Percentiles rank a stretch among this genome's conserved stretches.
phyloP scores from a whole-genome alignment of 768 basidiomycete species.

The Boletus insuetus region DNA sequence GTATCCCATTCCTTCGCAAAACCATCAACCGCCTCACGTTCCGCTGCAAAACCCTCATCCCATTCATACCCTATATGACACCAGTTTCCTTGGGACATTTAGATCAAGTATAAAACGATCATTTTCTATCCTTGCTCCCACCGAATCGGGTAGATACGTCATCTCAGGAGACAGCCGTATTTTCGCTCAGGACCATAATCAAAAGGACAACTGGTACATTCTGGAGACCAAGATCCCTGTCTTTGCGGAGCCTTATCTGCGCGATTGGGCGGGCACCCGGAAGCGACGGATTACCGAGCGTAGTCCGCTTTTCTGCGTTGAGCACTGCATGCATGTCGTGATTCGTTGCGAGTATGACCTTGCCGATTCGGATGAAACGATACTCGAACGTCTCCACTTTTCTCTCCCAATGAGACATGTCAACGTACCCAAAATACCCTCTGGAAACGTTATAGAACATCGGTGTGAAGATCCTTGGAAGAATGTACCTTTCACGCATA shows the following conservation, averaged over 20 bases:
- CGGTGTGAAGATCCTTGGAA: slow-evolving; percentile 8
- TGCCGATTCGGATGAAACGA: slow-evolving; percentile 31
- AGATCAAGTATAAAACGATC: slow-evolving; percentile 30
- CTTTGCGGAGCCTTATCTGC: slow-evolving; percentile 5
- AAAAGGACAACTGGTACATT: slow-evolving; percentile 27
- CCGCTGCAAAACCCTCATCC: slow-evolving; percentile 58
- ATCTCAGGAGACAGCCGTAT: slow-evolving; percentile 50
- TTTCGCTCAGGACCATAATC: slow-evolving; percentile 36
- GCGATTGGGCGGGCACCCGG: slow-evolving; percentile 31
- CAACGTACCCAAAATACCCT: slow-evolving; percentile 34
- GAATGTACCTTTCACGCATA: slow-evolving; percentile 22
- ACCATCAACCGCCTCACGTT: slow-evolving; percentile 60
- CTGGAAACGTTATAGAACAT: background rate
- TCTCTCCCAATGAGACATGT: slow-evolving; percentile 53
- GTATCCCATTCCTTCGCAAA: slow-evolving; percentile 55
- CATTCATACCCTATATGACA: slow-evolving; percentile 43
- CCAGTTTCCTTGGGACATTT: slow-evolving; percentile 37
- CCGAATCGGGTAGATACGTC: slow-evolving; percentile 44
- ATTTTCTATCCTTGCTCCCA: slow-evolving; percentile 49
- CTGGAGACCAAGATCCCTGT: slow-evolving; percentile 23
- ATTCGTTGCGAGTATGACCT: slow-evolving; percentile 56
- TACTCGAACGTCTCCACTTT: slow-evolving; percentile 32
- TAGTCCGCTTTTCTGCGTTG: slow-evolving; percentile 56
- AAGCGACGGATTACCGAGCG: slow-evolving; percentile 42
- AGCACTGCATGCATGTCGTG: slow-evolving; percentile 52